Percentiles rank a stretch among this genome's conserved stretches.
These are phyloP conservation scores for Emericellopsis cladophorae DNA, from an alignment of 2,329 filamentous ascomycete genomes.

Conservation along the genomic window DNA sequence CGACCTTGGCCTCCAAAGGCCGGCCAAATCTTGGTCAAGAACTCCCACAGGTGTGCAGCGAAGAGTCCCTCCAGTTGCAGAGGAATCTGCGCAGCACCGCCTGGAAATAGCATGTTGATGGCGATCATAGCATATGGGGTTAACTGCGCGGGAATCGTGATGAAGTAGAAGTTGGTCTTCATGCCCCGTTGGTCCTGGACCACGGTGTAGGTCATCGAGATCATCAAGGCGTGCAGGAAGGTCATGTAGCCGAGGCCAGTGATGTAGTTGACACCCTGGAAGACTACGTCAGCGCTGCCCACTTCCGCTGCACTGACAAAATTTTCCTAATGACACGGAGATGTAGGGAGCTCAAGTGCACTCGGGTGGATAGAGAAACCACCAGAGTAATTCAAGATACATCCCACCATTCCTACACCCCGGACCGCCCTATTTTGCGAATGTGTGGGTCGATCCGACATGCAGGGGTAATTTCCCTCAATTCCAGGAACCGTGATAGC, in stretches of 20 bases:
- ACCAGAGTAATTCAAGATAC: constrained; percentile 56
- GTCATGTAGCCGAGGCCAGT: constrained; percentile 19
- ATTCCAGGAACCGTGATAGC: constrained; percentile 76
- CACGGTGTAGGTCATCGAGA: constrained; percentile 74
- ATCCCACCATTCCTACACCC: constrained; percentile 67
- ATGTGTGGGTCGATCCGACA: constrained; percentile 46
- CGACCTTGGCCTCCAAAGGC: constrained; percentile 66
- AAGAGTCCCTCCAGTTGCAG: constrained; percentile 66
- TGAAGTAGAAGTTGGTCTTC: constrained; percentile 67
- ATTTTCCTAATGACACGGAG: constrained; percentile 2
- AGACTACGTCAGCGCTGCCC: constrained; percentile 4
- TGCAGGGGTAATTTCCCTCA: constrained; percentile 70
- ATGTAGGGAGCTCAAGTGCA: constrained; percentile 55
- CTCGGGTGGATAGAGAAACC: constrained; percentile 43
- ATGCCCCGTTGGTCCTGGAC: constrained; percentile 73
- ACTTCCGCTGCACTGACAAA: background rate
- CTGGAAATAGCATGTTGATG: constrained; percentile 54
- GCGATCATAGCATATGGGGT: constrained; percentile 71
- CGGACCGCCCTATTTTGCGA: constrained; percentile 53
- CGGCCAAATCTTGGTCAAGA: constrained; percentile 77
- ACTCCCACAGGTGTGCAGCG: constrained; percentile 84
- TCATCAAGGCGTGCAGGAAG: constrained; percentile 53
- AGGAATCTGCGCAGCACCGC: constrained; percentile 41
- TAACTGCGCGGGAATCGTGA: constrained; percentile 72
- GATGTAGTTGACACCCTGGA: constrained; percentile 16